Conservation (phyloP, 495 filamentous ascomycete genomes). For the Haplographium delicatum region DNA sequence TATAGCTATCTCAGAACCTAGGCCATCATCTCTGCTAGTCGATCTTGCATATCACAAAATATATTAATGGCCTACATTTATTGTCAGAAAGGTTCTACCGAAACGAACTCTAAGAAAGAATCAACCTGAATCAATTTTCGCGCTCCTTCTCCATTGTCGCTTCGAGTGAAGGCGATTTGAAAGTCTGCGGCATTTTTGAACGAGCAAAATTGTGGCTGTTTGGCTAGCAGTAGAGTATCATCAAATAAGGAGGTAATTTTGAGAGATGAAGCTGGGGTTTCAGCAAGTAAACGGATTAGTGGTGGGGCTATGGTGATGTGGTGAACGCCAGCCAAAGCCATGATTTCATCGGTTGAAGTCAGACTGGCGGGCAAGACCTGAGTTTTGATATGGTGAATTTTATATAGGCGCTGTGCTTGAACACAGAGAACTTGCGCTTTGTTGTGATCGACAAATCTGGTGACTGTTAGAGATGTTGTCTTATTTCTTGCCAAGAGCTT, state of each 20-base stretch:
- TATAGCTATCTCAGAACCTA: background rate
- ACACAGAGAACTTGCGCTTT: constrained; percentile 45
- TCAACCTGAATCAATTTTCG: constrained; percentile 42
- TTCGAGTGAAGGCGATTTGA: constrained; percentile 45
- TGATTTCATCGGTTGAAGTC: constrained; percentile 51
- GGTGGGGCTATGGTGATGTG: constrained; percentile 53
- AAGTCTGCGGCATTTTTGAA: constrained; percentile 42
- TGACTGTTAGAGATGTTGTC: constrained; percentile 12
- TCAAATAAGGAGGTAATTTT: constrained; percentile 13
- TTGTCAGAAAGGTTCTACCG: constrained; percentile 8
- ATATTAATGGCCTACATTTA: constrained; percentile 47
- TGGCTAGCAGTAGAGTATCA: constrained; percentile 30
- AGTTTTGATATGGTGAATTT: constrained; percentile 35
- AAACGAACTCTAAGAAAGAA: background rate
- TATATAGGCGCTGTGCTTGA: constrained; percentile 49
- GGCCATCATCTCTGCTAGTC: constrained; percentile 41
- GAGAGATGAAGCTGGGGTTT: constrained; percentile 26
- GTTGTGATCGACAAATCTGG: constrained; percentile 40
- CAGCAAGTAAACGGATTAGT: constrained; percentile 42
- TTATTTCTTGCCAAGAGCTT: constrained; percentile 29
- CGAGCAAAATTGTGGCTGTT: constrained; percentile 18
- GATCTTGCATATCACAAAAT: constrained; percentile 55
- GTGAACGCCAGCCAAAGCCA: constrained; percentile 49
- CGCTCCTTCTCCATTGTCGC: constrained; percentile 43
- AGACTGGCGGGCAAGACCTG: constrained; percentile 53